Evolutionary conservation across 2,329 filamentous ascomycete genomes (phyloP), one percentile per base, ranked within the genome.

Genomic region (Xylariaceae sp.): DNA sequence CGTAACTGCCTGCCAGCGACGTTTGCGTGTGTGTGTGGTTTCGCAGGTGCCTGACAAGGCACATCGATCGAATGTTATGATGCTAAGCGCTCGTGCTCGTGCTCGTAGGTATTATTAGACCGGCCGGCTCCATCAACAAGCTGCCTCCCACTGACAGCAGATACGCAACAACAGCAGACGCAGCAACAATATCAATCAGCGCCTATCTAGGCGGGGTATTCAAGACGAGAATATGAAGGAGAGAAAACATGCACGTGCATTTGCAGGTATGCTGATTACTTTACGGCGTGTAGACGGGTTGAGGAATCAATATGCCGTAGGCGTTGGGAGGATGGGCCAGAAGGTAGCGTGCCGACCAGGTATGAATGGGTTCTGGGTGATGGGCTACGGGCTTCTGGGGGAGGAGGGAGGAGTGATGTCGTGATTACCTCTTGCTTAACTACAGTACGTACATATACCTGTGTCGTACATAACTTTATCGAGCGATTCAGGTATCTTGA

Each of bases 381-480:
- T 30, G 23, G 23, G 23, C 23, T 30, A 4, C 5, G 15, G 10
- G n/a, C 37, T 13, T 9, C 9, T 44, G 44, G 34, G 10, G 10
- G 45, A 23, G 49, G 18, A 37, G 37, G 13, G 47, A 30, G 35
- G 30, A 48, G 60, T 62, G 54, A 59, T 62, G 58, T 62, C 54
- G 61, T 61, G 58, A 62, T 62, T 56, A 62, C 58, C 57, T 57
- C 49, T 54, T 42, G 8, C 37, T 42, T 42, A 42, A 42, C 37
- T 42, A 13, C 37, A 10, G 11, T 42, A 42, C 8, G 37, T 42
- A 42, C 37, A 42, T 42, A 7, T 42, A 42, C 37, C 37, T 42
- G 37, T 13, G 5, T 42, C 37, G 37, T 42, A 10, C 37, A 42
- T 42, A 42, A 42, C 37, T 42, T 42, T 42, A 42, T 13, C 9